A percentile compares a stretch with the other conserved stretches of the same genome.
phyloP scores from a whole-genome alignment of 148 eudicot species.

The Linanthus parryae region DNA sequence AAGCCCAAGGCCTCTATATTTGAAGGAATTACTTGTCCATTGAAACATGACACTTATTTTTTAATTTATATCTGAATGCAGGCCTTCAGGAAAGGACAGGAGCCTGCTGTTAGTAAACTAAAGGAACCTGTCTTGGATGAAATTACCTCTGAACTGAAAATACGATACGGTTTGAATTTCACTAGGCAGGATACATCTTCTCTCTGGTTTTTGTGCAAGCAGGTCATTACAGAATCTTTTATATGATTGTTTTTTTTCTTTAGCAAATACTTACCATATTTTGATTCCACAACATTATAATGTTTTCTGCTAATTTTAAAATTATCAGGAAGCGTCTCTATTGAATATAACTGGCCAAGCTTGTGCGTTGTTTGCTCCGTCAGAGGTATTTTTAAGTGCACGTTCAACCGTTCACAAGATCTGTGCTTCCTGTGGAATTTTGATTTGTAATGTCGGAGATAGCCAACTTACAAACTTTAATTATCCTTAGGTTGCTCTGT shows the following conservation, averaged over 20 bases:
- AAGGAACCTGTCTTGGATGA: slow-evolving; percentile 75
- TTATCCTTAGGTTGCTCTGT: slow-evolving; percentile 51
- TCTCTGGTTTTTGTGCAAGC: slow-evolving; percentile 94
- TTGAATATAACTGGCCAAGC: slow-evolving; percentile 81
- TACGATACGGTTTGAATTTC: slow-evolving; percentile 71
- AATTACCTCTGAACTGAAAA: slow-evolving; percentile 43
- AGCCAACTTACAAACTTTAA: too few species aligned
- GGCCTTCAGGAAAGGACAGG: slow-evolving; percentile 67
- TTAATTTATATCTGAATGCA: slow-evolving; percentile 21
- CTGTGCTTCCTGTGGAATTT: too few species aligned
- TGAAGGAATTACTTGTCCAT: too few species aligned
- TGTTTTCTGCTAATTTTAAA: too few species aligned
- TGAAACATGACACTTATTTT: too few species aligned
- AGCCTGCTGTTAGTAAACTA: slow-evolving; percentile 72
- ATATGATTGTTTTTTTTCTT: neutral
- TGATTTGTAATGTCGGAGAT: too few species aligned
- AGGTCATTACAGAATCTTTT: too few species aligned
- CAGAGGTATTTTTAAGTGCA: slow-evolving; percentile 85
- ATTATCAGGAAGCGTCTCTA: slow-evolving; percentile 95
- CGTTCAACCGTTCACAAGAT: too few species aligned
- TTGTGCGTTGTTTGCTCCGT: slow-evolving; percentile 62
- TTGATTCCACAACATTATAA: too few species aligned
- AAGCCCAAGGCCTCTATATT: too few species aligned
- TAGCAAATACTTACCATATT: neutral
- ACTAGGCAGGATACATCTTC: slow-evolving; percentile 66